Evolutionary conservation across 2,329 filamentous ascomycete genomes (phyloP).

Genomic region (Neopestalotiopsis rosae): DNA sequence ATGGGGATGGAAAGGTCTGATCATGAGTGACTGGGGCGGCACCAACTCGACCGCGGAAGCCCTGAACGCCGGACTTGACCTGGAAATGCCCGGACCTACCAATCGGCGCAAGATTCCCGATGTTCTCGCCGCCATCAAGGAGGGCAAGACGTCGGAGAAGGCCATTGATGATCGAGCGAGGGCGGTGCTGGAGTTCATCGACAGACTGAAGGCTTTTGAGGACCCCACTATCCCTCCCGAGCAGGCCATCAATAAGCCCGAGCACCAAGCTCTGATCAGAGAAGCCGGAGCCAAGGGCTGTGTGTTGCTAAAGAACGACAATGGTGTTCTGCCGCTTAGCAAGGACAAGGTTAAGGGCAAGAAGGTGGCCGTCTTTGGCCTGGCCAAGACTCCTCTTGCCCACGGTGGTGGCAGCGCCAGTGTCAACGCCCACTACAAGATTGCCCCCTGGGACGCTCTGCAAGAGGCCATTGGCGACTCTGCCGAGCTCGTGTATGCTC

Average conservation of each 20-base stretch:
- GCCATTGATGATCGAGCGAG: constrained; percentile 34
- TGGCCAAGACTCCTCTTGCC: constrained; percentile 24
- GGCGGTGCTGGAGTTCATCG: constrained; percentile 37
- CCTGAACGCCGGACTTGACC: constrained; percentile 32
- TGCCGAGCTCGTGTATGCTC: constrained; percentile 30
- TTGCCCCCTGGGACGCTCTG: constrained; percentile 24
- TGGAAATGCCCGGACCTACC: constrained; percentile 38
- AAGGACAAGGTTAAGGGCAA: constrained; percentile 42
- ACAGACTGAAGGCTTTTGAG: constrained; percentile 29
- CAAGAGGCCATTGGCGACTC: constrained; percentile 20
- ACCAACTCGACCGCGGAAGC: constrained; percentile 40
- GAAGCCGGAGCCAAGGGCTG: constrained; percentile 62
- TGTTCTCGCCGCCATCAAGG: constrained; percentile 30
- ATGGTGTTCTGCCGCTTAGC: constrained; percentile 56
- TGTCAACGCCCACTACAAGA: constrained; percentile 24
- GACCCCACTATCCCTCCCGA: constrained; percentile 28
- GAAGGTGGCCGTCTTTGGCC: constrained; percentile 25
- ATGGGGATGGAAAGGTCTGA: constrained; percentile 50
- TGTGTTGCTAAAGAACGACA: constrained; percentile 68
- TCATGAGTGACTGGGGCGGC: constrained; percentile 54
- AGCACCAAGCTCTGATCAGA: constrained; percentile 49
- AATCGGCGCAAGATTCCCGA: constrained; percentile 23
- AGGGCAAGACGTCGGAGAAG: constrained; percentile 26
- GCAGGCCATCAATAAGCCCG: constrained; percentile 37
- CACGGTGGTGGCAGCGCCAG: constrained; percentile 25